These are phyloP conservation scores for Neotropicomus parvogracilis DNA, from an alignment of 1,284 basidiomycete genomes.

Conservation along the genomic window DNA sequence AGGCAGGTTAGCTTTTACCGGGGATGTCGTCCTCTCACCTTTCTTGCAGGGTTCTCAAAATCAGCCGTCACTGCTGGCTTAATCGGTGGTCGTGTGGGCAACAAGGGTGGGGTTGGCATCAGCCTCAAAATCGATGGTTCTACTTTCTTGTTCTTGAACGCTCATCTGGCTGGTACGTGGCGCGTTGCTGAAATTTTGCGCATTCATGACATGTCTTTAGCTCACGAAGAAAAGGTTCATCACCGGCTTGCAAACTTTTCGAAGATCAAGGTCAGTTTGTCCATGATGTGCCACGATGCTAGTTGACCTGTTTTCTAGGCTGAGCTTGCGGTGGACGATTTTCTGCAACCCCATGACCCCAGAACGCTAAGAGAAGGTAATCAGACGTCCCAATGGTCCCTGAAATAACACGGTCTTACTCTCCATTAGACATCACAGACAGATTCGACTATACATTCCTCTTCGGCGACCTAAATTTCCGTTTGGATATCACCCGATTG, in stretches of 20 bases:
- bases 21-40: constrained; percentile 1
- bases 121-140: constrained; percentile 71
- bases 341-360: constrained; percentile 60
- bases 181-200: neutral
- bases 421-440: constrained; percentile 64
- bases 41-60: constrained; percentile 56
- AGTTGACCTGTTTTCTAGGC: constrained; percentile 38
- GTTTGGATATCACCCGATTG: constrained; percentile 66
- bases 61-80: constrained; percentile 79
- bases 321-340: constrained; percentile 64
- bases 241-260: constrained; percentile 66
- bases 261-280: constrained; percentile 63
- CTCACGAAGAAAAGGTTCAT: constrained; percentile 70
- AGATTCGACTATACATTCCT: constrained; percentile 82
- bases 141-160: constrained; percentile 80
- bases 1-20: constrained; percentile 38
- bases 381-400: neutral
- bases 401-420: neutral
- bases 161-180: constrained; percentile 74
- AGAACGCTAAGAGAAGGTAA: constrained; percentile 64
- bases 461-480: constrained; percentile 79
- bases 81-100: constrained; percentile 84
- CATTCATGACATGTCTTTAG: constrained; percentile 36
- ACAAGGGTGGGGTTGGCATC: constrained; percentile 84
- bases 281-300: neutral